Base-by-base conservation (phyloP, 108 stramenopile genomes). In the Schizochytrium sp. region DNA sequence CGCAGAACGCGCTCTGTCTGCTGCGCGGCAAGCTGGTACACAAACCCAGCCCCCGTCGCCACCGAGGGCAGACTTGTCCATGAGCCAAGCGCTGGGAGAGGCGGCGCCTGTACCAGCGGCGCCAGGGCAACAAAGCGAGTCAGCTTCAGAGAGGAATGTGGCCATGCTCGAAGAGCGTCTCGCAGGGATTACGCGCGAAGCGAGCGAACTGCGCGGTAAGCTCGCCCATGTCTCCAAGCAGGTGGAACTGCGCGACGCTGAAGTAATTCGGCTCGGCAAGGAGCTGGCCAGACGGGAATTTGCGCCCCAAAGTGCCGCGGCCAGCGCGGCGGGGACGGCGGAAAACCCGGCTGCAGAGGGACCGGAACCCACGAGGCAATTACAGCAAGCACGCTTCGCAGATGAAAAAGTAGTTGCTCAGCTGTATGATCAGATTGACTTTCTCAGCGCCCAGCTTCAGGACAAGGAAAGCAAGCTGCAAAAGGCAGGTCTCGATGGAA, bases 381-480 rank as follows among this genome's bases (percentile, higher is more conserved):
- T 69, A 28, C 63, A 69, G 63, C 63, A 69, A 23, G 25, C 63
- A 10, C 63, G 63, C 41, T 41, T 41, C 2, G 63, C 63, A 18
- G 51, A 83, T 28, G 76, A 83, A 4, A 47, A 53, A 23, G 76
- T 83, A 1, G 51, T 83, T 12, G 76, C 76, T 6, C 76, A 83
- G 76, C 51, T 83, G 51, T 83, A 83, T 53, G 76, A 83, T 12
- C 76, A 83, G 51, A 83, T 83, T 83, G 76, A 83, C 51, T 83
- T 83, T 28, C 51, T 83, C 6, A 83, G 28, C 23, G 45, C 76
- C 8, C 76, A 83, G 28, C 76, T 83, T 23, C 45, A 53, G 51
- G 76, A 83, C 76, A 83, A 83, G 76, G 76, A 83, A 83, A 25
- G 14, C n/a, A 83, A 83, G 51, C 12, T 83, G 45, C 45, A 34